These are phyloP conservation scores for Sungouiella blattae DNA, from an alignment of 805 yeast genomes.

Conservation along the genomic window DNA sequence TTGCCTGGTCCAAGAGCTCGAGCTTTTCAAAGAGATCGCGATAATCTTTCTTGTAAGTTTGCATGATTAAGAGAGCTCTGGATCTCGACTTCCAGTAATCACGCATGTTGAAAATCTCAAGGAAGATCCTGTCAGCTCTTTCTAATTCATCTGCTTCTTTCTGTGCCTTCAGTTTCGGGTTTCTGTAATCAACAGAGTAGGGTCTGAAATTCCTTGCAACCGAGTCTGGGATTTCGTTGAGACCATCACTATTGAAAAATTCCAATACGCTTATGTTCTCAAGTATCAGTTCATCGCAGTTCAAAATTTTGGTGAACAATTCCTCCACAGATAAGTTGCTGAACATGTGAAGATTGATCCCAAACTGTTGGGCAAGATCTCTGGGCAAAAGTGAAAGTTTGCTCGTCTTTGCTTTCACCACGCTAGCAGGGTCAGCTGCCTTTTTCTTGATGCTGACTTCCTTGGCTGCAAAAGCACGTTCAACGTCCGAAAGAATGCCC, in stretches of 20 bases:
- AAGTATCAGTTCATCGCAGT: constrained; percentile 56
- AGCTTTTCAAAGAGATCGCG: constrained; percentile 56
- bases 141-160: constrained; percentile 42
- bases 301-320: constrained; percentile 50
- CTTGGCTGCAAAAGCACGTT: constrained; percentile 82
- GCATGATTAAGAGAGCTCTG: constrained; percentile 53
- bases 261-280: constrained; percentile 59
- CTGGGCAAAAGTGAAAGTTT: constrained; percentile 72
- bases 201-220: constrained; percentile 59
- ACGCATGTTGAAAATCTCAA: constrained; percentile 66
- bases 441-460: constrained; percentile 44
- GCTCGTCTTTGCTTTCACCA: constrained; percentile 17
- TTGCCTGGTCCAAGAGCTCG: constrained; percentile 67
- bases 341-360: constrained; percentile 69
- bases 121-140: constrained; percentile 65
- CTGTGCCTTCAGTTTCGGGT: constrained; percentile 8
- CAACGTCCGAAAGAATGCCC: constrained; percentile 83
- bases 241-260: constrained; percentile 65
- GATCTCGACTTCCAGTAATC: constrained; percentile 72
- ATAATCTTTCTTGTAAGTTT: constrained; percentile 63
- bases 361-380: constrained; percentile 77
- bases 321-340: constrained; percentile 51
- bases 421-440: constrained; percentile 13
- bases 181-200: constrained; percentile 49
- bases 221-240: constrained; percentile 55